These are phyloP conservation scores for Penicillium goetzii DNA, from an alignment of 495 filamentous ascomycete genomes.

Conservation along the genomic window DNA sequence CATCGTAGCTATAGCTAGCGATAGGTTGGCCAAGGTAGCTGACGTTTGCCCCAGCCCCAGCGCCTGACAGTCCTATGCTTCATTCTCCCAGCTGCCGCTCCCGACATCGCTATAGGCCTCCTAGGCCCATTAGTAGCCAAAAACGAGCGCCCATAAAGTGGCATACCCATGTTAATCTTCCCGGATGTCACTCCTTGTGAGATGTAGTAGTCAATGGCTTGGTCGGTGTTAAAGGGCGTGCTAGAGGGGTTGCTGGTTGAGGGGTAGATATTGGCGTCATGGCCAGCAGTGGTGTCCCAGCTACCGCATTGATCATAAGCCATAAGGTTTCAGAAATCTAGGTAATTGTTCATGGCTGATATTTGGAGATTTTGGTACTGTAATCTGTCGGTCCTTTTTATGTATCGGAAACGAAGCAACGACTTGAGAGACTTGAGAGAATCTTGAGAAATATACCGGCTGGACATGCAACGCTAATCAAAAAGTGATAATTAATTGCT, in stretches of 20 bases:
- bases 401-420: too few species aligned
- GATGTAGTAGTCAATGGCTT: slow-evolving; percentile 66
- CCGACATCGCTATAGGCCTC: slow-evolving; percentile 65
- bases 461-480: too few species aligned
- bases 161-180: slow-evolving; percentile 83
- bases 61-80: slow-evolving; percentile 77
- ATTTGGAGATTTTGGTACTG: too few species aligned
- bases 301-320: slow-evolving; percentile 73
- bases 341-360: slow-evolving; percentile 30
- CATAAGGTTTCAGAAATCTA: slow-evolving; percentile 80
- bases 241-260: slow-evolving; percentile 51
- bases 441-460: too few species aligned
- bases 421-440: too few species aligned
- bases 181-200: slow-evolving; percentile 57
- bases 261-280: slow-evolving; percentile 74
- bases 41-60: slow-evolving; percentile 38
- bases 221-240: slow-evolving; percentile 72
- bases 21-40: slow-evolving; percentile 18
- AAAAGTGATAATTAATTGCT: too few species aligned
- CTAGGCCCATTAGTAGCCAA: slow-evolving; percentile 71
- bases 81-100: slow-evolving; percentile 68
- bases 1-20: slow-evolving; percentile 75
- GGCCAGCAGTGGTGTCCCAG: slow-evolving; percentile 71
- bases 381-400: too few species aligned
- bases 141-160: slow-evolving; percentile 84